phyloP scores from a whole-genome alignment of 1,139 yeast species.

The Candida gigantensis region DNA sequence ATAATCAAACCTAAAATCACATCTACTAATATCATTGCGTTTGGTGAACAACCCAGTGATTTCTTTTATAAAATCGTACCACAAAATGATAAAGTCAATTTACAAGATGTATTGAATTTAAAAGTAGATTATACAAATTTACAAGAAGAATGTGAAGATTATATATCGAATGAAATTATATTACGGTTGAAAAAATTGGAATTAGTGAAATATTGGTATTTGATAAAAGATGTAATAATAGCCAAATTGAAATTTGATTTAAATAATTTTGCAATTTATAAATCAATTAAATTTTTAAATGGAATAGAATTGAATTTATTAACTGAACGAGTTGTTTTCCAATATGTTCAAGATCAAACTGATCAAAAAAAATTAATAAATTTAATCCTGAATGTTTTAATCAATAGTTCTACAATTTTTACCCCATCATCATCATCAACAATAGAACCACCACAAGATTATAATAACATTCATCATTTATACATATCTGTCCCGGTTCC shows the following conservation, averaged over 20 bases:
- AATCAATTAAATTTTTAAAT: constrained; percentile 25
- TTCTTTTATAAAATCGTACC: constrained; percentile 55
- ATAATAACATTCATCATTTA: constrained; percentile 23
- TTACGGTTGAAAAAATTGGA: constrained; percentile 10
- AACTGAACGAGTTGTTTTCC: constrained; percentile 17
- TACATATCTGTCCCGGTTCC: constrained; percentile 57
- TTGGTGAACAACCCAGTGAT: constrained; percentile 69
- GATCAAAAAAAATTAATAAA: constrained; percentile 19
- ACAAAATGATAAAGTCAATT: constrained; percentile 17
- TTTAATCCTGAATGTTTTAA: constrained; percentile 15
- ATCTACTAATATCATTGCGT: constrained; percentile 45
- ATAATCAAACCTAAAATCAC: constrained; percentile 30
- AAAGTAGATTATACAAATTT: constrained; percentile 47
- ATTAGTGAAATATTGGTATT: constrained; percentile 23
- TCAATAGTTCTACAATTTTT: too few relatives aligned
- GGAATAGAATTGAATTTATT: constrained; percentile 16
- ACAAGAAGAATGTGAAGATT: constrained; percentile 39
- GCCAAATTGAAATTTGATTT: constrained; percentile 33
- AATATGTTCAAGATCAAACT: constrained; percentile 16
- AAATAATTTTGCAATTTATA: constrained; percentile 38
- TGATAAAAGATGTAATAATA: constrained; percentile 27
- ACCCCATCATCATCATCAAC: too few relatives aligned
- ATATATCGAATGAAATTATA: constrained; percentile 7
- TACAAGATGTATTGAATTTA: constrained; percentile 42
- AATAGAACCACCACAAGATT: too few relatives aligned